Percentiles rank a stretch among this genome's conserved stretches.
Evolutionary conservation across 2,329 filamentous ascomycete species (phyloP).

Genomic region (Hypoxylon sp.): DNA sequence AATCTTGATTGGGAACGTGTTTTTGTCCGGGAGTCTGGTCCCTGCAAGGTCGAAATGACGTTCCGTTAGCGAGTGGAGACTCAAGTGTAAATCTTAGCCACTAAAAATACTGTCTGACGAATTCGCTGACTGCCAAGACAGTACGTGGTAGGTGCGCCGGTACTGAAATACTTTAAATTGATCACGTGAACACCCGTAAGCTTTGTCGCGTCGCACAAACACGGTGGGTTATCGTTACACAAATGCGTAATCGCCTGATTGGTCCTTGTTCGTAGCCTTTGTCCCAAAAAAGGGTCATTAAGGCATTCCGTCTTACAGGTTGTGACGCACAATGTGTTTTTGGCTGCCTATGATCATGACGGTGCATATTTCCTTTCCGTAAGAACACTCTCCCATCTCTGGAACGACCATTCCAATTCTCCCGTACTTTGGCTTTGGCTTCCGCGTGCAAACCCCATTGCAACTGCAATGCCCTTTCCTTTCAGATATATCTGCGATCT

Average conservation of each 20-base stretch:
- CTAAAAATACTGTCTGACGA: slow-evolving; percentile 26
- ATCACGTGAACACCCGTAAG: slow-evolving; percentile 52
- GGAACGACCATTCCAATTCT: slow-evolving; percentile 2
- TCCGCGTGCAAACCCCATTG: slow-evolving; percentile 1
- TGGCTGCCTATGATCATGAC: slow-evolving; percentile 24
- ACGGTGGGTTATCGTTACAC: slow-evolving; percentile 20
- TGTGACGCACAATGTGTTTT: slow-evolving; percentile 12
- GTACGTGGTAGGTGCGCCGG: background rate
- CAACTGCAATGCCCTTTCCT: slow-evolving; percentile 65
- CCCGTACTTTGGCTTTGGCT: slow-evolving; percentile 7
- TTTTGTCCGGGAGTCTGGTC: slow-evolving; percentile 33
- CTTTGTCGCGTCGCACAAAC: slow-evolving; percentile 43
- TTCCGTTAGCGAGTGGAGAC: slow-evolving; percentile 40
- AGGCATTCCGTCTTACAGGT: slow-evolving; percentile 20
- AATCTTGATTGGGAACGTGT: slow-evolving; percentile 39
- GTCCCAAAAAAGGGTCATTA: background rate
- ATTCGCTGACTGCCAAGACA: slow-evolving; percentile 2
- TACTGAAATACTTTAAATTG: slow-evolving; percentile 10
- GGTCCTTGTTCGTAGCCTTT: slow-evolving; percentile 18
- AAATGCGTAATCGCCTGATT: slow-evolving; percentile 18
- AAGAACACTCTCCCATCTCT: background rate
- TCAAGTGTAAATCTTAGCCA: slow-evolving; percentile 7
- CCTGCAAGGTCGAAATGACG: slow-evolving; percentile 49
- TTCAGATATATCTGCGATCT: slow-evolving; percentile 83
- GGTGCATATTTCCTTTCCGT: background rate